A percentile compares a stretch with the other conserved stretches of the same genome.
Conservation (phyloP, 1,139 yeast genomes). For the Suhomyces yuchorum region DNA sequence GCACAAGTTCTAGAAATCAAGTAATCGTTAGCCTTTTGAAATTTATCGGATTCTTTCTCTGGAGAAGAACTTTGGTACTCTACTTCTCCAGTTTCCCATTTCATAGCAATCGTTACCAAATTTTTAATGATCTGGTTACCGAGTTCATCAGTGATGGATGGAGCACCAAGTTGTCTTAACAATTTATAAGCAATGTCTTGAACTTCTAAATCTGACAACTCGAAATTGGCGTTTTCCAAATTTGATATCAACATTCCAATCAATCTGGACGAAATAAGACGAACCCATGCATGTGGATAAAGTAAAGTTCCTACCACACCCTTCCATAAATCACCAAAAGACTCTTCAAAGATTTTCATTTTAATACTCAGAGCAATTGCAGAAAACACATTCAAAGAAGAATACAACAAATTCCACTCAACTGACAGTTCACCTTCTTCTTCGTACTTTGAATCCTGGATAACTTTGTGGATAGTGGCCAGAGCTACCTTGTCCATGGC, state of each 20-base stretch:
- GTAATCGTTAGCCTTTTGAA: conserved; percentile 58
- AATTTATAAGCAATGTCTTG: conserved; percentile 69
- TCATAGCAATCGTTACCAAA: conserved; percentile 59
- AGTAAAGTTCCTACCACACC: conserved; percentile 57
- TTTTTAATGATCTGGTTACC: conserved; percentile 71
- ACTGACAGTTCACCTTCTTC: conserved; percentile 35
- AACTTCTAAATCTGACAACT: conserved; percentile 40
- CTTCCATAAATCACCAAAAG: conserved; percentile 50
- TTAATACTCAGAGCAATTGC: conserved; percentile 36
- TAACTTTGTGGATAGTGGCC: conserved; percentile 37
- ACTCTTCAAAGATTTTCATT: conserved; percentile 31
- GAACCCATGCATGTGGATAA: conserved; percentile 92
- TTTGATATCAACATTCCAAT: conserved; percentile 53
- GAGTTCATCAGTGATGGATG: conserved; percentile 63
- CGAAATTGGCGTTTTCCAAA: conserved; percentile 36
- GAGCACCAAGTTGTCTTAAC: conserved; percentile 81
- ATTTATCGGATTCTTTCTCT: conserved; percentile 21
- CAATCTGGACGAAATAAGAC: conserved; percentile 68
- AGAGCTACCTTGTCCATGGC: conserved; percentile 45
- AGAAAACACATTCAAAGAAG: conserved; percentile 59
- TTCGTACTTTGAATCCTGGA: conserved; percentile 33
- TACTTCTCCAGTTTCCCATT: conserved; percentile 58
- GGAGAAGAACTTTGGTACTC: conserved; percentile 31
- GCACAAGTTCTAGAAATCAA: conserved; percentile 61
- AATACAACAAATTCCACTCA: conserved; percentile 79